Evolutionary conservation across 192 early-diverging fungal species (phyloP).

Genomic region (Coemansia guatemalensis): DNA sequence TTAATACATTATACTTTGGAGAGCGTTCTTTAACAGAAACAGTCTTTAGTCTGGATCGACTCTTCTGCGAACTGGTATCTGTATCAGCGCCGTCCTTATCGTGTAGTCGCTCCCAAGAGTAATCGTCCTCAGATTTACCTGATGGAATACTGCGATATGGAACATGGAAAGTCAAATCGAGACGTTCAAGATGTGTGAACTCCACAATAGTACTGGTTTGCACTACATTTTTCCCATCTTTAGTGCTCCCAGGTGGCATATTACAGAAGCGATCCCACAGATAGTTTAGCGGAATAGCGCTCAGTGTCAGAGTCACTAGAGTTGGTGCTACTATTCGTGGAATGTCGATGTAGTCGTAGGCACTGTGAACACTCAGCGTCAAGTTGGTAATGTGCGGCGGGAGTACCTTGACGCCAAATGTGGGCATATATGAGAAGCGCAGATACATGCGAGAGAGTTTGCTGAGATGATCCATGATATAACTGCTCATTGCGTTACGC

Average conservation of each 20-base stretch:
- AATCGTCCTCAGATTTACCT: constrained; percentile 33
- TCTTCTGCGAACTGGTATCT: not conserved
- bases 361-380: constrained; percentile 22
- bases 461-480: constrained; percentile 16
- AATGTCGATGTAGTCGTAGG: constrained; percentile 35
- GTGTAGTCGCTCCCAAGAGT: constrained; percentile 28
- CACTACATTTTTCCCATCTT: not conserved
- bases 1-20: constrained; percentile 31
- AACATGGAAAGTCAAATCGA: constrained; percentile 35
- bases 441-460: constrained; percentile 17
- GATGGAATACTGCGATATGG: constrained; percentile 36
- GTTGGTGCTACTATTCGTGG: constrained; percentile 30
- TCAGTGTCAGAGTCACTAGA: constrained; percentile 28
- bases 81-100: constrained; percentile 9
- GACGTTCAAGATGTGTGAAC: constrained; percentile 19
- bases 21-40: constrained; percentile 34
- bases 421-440: constrained; percentile 33
- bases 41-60: constrained; percentile 26
- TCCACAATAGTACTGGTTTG: constrained; percentile 3
- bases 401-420: constrained; percentile 37
- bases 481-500: constrained; percentile 34
- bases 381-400: constrained; percentile 42
- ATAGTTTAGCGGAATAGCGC: constrained; percentile 30
- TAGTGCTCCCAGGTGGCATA: constrained; percentile 1
- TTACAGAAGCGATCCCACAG: constrained; percentile 43